Percentiles rank a stretch among this genome's conserved stretches.
phyloP scores from a whole-genome alignment of 257 asterid genomes.

The Nicotiana tomentosiformis region DNA sequence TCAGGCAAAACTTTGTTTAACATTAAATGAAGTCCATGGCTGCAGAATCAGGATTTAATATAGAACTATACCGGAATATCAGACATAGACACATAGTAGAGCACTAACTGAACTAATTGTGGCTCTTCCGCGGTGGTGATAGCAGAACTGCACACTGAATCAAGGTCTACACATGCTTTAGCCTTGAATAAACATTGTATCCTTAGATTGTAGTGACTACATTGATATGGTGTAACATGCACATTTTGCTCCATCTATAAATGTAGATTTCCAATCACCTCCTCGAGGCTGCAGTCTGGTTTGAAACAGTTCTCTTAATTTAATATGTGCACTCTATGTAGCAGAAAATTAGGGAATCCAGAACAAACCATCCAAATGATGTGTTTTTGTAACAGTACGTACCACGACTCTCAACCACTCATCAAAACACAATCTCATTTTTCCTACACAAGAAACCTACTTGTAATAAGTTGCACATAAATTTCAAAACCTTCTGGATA shows the following conservation, averaged over 20 bases:
- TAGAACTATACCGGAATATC: not conserved
- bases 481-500: no score
- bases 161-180: not conserved
- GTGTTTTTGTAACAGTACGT: not conserved
- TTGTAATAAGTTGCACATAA: no score
- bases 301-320: not conserved
- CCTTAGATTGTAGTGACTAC: not conserved
- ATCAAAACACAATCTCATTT: not conserved
- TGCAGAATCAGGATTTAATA: not conserved
- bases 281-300: not conserved
- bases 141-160: not conserved
- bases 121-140: not conserved
- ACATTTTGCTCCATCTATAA: not conserved
- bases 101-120: not conserved
- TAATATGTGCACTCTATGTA: not conserved
- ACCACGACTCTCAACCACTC: not conserved
- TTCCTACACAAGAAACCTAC: no score
- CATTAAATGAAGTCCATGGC: not conserved
- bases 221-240: not conserved
- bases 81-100: not conserved
- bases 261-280: not conserved
- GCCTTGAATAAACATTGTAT: not conserved
- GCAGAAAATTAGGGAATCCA: not conserved
- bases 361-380: not conserved
- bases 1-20: not conserved